These are phyloP conservation scores for Pseudogymnoascus sp. DNA, from an alignment of 2,329 filamentous ascomycete genomes.

Conservation along the genomic window DNA sequence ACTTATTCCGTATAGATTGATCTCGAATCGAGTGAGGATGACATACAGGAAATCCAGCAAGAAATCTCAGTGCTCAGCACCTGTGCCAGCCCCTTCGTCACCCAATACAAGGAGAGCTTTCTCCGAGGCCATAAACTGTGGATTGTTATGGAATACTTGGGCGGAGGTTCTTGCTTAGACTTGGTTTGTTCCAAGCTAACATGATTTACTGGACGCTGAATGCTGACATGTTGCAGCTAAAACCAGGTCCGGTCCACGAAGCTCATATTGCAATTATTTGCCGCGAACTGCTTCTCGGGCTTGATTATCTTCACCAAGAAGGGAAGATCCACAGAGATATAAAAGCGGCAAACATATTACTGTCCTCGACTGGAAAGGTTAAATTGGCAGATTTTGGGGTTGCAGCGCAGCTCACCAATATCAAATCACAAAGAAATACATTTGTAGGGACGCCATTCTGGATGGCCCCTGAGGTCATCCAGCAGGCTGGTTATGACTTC, in stretches of 20 bases:
- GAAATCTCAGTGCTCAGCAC: constrained; percentile 94
- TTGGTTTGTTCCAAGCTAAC: constrained; percentile 46
- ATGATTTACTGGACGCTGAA: not conserved
- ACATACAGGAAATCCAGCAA: constrained; percentile 95
- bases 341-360: constrained; percentile 90
- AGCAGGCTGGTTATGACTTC: constrained; percentile 75
- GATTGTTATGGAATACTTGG: constrained; percentile 98
- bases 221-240: constrained; percentile 49
- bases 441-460: constrained; percentile 96
- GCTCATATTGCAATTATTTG: constrained; percentile 89
- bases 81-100: constrained; percentile 87
- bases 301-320: constrained; percentile 88
- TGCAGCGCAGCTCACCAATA: constrained; percentile 90
- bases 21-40: constrained; percentile 95
- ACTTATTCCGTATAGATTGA: constrained; percentile 63
- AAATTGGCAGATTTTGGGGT: constrained; percentile 97
- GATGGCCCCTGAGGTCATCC: constrained; percentile 94
- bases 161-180: constrained; percentile 90
- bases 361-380: constrained; percentile 83
- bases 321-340: constrained; percentile 96
- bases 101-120: constrained; percentile 93
- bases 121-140: constrained; percentile 93
- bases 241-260: constrained; percentile 83
- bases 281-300: constrained; percentile 76
- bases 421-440: constrained; percentile 94